Evolutionary conservation across 371 early-diverging fungal species (phyloP), one percentile per base, ranked within the genome.

Genomic region (Antonospora locustae): DNA sequence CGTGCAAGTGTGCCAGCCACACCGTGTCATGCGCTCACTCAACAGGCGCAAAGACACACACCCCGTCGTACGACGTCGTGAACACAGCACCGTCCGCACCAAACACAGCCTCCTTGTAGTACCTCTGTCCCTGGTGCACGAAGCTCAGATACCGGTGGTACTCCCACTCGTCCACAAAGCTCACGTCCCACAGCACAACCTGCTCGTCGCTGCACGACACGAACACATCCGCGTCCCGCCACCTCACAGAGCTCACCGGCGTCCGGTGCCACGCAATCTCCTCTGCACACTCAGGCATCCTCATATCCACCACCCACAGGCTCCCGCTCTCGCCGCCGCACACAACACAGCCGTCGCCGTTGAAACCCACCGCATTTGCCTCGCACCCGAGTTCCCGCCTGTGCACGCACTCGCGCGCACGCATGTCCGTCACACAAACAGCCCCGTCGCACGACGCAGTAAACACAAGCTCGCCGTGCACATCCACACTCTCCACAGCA

Each of bases 51-150:
- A 69, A 69, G 7, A 63, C 20, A 47, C 58, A 55, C 7, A 69
- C 14, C 1, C 69, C 69, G n/a, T 69, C 69, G 3, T 43, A 12
- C 1, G 61, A 30, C 1, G 62, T 69, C 0, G 58, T 57, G 49
- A 64, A 27, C 17, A 64, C 51, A 12, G 37, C 30, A 17, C 54
- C 28, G 17, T 47, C 55, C 20, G 38, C 47, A 11, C 44, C 32
- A 47, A 68, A 69, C 32, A 38, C 56, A 17, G 66, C 27, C 41
- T 71, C 71, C 55, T 74, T 74, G 29, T 71, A 74, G 53, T 48
- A 68, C 34, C 28, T 52, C 40, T 74, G 66, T 24, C 74, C 74
- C 37, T 70, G 69, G 50, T 74, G 74, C 12, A 74, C 71, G 67
- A 74, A 74, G 11, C 47, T 32, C 2, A 74, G 40, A 47, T 66